Evolutionary conservation across 306 rosid species (phyloP), one percentile per base, ranked within the genome.

Genomic region (Lagenaria siceraria): DNA sequence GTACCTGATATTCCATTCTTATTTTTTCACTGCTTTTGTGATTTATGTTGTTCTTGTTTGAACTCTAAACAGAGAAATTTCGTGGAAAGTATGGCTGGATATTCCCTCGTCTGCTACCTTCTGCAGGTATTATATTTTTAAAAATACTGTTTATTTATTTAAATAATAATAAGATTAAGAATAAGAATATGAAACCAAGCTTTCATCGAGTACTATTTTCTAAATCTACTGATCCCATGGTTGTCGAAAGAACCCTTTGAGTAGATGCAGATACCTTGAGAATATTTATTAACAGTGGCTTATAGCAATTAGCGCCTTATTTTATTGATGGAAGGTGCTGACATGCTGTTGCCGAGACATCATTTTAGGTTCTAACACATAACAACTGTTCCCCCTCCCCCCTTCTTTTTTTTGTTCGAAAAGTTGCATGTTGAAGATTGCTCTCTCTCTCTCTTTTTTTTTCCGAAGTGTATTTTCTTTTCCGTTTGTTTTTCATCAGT

Each of bases 1-100:
- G 10, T 48, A 48, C 40, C 24, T 46, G 22, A 22, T 71, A 46
- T 48, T 27, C 43, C 59, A 42, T 72, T 24, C n/a, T 46, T 24
- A 25, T 52, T 73, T 52, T 72, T 51, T 11, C 62, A 17, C 27
- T 31, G 46, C 81, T 76, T 69, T 31, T 51, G 56, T 68, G 49
- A 74, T 66, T 51, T 75, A 22, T 75, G 7, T 35, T 19, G 22
- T 63, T 78, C 0, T 51, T 27, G 70, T 61, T 80, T 78, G 21
- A 81, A 90, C 36, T 58, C 53, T 25, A 60, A 52, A 79, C 94
- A 96, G 99, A 89, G 98, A 83, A 96, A 92, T 89, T 96, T 96
- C 78, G 99, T 96, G 71, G 99, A 96, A 86, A 96, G 99, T 82
- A 92, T 92, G 99, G 99, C 99, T 61, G 99, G 99, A 83, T 96